These are phyloP conservation scores for Sporothrix dimorphospora DNA, from an alignment of 2,329 filamentous ascomycete species.

Conservation along the genomic window DNA sequence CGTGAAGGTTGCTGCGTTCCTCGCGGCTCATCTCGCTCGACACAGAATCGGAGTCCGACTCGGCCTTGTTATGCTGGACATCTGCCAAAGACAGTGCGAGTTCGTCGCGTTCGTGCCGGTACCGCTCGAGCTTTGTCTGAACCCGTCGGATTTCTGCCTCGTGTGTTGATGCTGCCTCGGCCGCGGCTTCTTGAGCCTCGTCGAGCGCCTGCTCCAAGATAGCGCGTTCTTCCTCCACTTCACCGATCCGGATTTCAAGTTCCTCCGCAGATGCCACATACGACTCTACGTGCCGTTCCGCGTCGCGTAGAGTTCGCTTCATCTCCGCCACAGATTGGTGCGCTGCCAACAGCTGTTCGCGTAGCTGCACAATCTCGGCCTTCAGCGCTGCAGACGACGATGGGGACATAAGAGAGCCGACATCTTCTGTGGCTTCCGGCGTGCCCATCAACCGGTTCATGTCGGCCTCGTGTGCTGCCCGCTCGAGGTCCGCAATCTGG, in stretches of 20 bases:
- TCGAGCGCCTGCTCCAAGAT: conserved; percentile 62
- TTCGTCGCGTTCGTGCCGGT: conserved; percentile 53
- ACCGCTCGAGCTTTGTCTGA: conserved; percentile 55
- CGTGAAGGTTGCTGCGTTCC: conserved; percentile 63
- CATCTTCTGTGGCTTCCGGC: conserved; percentile 48
- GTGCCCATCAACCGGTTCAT: conserved; percentile 54
- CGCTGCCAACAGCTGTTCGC: conserved; percentile 62
- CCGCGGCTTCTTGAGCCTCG: conserved; percentile 55
- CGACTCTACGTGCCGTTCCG: conserved; percentile 51
- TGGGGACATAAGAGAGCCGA: conserved; percentile 44
- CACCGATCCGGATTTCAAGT: conserved; percentile 58
- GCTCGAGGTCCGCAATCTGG: conserved; percentile 68
- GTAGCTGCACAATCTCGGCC: conserved; percentile 61
- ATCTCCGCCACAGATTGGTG: conserved; percentile 63
- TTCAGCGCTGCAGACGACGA: conserved; percentile 45
- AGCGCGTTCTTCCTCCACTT: conserved; percentile 62
- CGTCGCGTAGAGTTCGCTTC: conserved; percentile 53
- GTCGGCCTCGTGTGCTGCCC: conserved; percentile 65
- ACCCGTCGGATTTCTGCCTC: conserved; percentile 49
- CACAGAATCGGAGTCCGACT: conserved; percentile 29
- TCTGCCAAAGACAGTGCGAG: conserved; percentile 42
- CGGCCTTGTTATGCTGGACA: conserved; percentile 35
- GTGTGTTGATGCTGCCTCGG: conserved; percentile 51
- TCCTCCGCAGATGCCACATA: conserved; percentile 44
- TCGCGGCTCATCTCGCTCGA: conserved; percentile 50